phyloP scores from a whole-genome alignment of 1,284 basidiomycete genomes.

The Ceratobasidium sp. region DNA sequence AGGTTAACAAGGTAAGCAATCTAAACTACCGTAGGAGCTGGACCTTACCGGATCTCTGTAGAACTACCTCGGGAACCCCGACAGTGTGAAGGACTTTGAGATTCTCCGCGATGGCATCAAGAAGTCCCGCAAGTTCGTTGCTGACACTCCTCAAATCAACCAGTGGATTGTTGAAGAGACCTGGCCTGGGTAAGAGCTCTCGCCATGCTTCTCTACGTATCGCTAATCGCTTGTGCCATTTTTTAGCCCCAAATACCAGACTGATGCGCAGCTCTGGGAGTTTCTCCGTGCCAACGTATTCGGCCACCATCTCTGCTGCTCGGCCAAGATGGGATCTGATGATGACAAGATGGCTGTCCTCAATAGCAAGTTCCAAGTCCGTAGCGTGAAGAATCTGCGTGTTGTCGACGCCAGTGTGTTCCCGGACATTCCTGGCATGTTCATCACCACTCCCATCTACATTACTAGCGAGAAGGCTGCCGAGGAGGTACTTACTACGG shows the following conservation, averaged over 20 bases:
- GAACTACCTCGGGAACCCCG: conserved; percentile 40
- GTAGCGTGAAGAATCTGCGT: conserved; percentile 32
- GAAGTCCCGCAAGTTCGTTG: conserved; percentile 35
- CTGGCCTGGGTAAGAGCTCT: conserved; percentile 27
- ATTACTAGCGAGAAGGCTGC: conserved; percentile 35
- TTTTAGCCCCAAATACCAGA: conserved; percentile 15
- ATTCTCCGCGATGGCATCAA: conserved; percentile 39
- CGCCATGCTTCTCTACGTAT: neutral
- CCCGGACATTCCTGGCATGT: conserved; percentile 41
- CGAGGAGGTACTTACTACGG: conserved; percentile 16
- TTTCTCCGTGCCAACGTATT: conserved; percentile 32
- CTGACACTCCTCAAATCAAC: conserved; percentile 21
- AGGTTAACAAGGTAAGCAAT: conserved; percentile 43
- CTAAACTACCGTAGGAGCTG: no score
- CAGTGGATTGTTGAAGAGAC: conserved; percentile 31
- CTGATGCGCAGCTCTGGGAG: conserved; percentile 38
- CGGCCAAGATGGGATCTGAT: conserved; percentile 39
- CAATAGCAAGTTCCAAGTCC: conserved; percentile 37
- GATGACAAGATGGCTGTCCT: conserved; percentile 28
- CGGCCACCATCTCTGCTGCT: conserved; percentile 38
- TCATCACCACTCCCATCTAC: conserved; percentile 39
- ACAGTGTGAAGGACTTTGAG: conserved; percentile 40
- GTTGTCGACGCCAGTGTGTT: conserved; percentile 36
- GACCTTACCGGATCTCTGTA: neutral
- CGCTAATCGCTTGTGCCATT: neutral